Conservation (phyloP, 2,329 filamentous ascomycete species). For the Pleoardoris graminearum region DNA sequence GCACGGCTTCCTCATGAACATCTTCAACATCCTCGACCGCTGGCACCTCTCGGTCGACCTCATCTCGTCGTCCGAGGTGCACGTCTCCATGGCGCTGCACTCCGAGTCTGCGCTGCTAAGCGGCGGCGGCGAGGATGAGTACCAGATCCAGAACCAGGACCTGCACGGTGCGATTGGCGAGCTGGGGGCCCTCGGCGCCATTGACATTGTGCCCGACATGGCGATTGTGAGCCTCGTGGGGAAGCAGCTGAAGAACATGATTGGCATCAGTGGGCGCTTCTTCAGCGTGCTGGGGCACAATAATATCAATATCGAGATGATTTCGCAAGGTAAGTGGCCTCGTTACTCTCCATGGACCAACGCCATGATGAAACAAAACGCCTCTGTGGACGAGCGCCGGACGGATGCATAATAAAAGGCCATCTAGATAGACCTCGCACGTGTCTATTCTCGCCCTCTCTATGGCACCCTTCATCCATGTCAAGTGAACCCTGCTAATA, state of each 20-base stretch:
- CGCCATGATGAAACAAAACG: too few relatives aligned
- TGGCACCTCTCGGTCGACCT: slow-evolving; percentile 90
- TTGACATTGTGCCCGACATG: slow-evolving; percentile 90
- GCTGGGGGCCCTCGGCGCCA: slow-evolving; percentile 79
- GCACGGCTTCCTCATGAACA: slow-evolving; percentile 91
- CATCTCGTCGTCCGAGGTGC: slow-evolving; percentile 94
- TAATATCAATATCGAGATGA: slow-evolving; percentile 98
- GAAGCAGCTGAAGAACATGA: slow-evolving; percentile 96
- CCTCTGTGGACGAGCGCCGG: too few relatives aligned
- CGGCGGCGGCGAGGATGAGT: slow-evolving; percentile 52
- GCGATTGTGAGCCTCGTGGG: slow-evolving; percentile 94
- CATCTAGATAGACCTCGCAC: too few relatives aligned
- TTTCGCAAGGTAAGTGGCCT: slow-evolving; percentile 77
- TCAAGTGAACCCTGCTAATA: neutral
- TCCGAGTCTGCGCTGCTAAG: slow-evolving; percentile 65
- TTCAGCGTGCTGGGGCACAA: slow-evolving; percentile 93
- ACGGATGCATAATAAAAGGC: too few relatives aligned
- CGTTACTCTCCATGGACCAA: too few relatives aligned
- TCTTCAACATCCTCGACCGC: slow-evolving; percentile 88
- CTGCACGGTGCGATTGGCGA: slow-evolving; percentile 64
- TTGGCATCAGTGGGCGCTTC: slow-evolving; percentile 88
- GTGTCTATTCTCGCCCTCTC: neutral
- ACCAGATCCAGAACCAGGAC: slow-evolving; percentile 53
- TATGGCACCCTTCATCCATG: too few relatives aligned
- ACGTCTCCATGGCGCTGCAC: slow-evolving; percentile 96